Base-by-base conservation (phyloP, 169 alveolate genomes). In the Plasmodium fragile region DNA sequence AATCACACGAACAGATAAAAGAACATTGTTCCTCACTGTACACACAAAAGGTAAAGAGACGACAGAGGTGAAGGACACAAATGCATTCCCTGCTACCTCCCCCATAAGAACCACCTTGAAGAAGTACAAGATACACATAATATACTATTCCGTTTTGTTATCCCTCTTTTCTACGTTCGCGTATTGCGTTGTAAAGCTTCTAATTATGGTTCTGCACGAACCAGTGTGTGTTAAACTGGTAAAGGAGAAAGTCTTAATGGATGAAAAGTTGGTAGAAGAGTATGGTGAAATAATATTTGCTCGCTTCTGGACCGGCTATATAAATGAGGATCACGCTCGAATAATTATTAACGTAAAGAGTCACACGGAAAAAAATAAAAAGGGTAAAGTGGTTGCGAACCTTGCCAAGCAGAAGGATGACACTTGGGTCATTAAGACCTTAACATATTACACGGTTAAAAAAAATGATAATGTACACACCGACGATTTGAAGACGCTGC, bases 361-460 rank as follows among this genome's bases (percentile, higher is more conserved):
- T 78, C 45, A 45, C 13, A 85, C 34, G 59, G 45, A 87, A 5
- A 69, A 79, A 22, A 49, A 75, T 25, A 83, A 83, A 69, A 77
- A 45, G 45, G 94, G 94, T 18, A 87, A 69, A 78, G 78, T 87
- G 39, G 41, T 87, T 53, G 70, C 89, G 41, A 87, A 52, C 18
- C 81, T 87, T 53, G 43, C n/a, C 18, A 87, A 87, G 59, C 53
- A 53, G 70, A 87, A 87, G 39, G 81, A 87, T 32, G 52, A 78
- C n/a, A 41, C 49, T 7, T 87, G 94, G 94, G 4, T 39, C 34
- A 78, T 87, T 55, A 87, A 78, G 80, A 87, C 94, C 18, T 65
- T 87, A 78, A 87, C 94, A 41, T 87, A 87, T 78, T 87, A 87
- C 80, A 65, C 80, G 7, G 71, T 69, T 59, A 87, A 87, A 78